A percentile compares a stretch with the other conserved stretches of the same genome.
These are phyloP conservation scores for Cadophora gregata DNA, from an alignment of 2,329 filamentous ascomycete genomes.

Conservation along the genomic window DNA sequence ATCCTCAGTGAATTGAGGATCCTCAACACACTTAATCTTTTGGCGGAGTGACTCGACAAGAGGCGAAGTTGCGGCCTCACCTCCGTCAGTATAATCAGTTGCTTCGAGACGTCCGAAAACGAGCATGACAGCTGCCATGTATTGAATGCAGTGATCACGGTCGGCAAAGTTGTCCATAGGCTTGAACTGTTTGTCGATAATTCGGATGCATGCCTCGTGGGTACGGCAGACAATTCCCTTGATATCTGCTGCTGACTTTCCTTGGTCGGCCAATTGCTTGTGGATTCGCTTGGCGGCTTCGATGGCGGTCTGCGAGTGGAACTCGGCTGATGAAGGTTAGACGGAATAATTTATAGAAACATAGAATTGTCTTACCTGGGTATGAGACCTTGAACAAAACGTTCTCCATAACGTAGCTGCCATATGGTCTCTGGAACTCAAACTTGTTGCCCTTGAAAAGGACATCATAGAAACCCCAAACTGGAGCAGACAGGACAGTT, in stretches of 20 bases:
- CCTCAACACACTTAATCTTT: constrained; percentile 95
- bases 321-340: constrained; percentile 69
- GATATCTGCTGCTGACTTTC: constrained; percentile 93
- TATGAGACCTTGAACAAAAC: constrained; percentile 99
- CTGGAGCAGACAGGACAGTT: constrained; percentile 88
- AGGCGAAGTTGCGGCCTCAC: constrained; percentile 87
- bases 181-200: constrained; percentile 99
- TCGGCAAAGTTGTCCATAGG: constrained; percentile 99
- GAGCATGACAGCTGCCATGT: constrained; percentile 98
- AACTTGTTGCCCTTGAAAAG: constrained; percentile 96
- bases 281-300: constrained; percentile 91
- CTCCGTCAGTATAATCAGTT: constrained; percentile 89
- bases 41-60: constrained; percentile 90
- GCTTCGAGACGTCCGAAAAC: constrained; percentile 93
- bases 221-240: constrained; percentile 93
- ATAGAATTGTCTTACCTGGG: constrained; percentile 67
- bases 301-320: constrained; percentile 98
- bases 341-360: neutral
- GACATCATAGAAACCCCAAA: constrained; percentile 99
- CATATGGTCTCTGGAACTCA: constrained; percentile 93
- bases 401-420: constrained; percentile 99
- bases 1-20: constrained; percentile 90
- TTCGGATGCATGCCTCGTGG: constrained; percentile 97
- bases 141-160: constrained; percentile 99
- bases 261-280: constrained; percentile 79